phyloP scores from a whole-genome alignment of 2,329 filamentous ascomycete genomes.

The Venturiaceae sp. region DNA sequence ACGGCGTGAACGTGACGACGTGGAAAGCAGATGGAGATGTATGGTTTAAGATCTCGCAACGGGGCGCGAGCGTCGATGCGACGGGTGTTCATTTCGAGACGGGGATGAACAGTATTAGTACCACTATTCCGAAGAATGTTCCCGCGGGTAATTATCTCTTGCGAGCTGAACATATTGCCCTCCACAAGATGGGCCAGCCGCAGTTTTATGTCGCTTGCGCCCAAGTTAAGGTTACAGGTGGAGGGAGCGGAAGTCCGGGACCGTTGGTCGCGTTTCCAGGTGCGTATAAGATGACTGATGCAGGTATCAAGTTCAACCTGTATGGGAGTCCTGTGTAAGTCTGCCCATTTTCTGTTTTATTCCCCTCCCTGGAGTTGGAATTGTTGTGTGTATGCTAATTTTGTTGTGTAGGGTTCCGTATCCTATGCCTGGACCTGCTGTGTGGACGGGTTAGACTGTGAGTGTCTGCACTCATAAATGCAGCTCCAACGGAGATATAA shows the following conservation, averaged over 20 bases:
- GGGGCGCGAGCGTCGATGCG: conserved; percentile 8
- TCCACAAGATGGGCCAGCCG: conserved; percentile 30
- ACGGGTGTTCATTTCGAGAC: conserved; percentile 2
- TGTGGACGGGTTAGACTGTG: conserved; percentile 3
- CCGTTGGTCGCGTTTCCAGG: conserved; percentile 33
- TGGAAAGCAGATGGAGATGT: conserved; percentile 24
- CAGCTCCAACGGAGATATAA: too few relatives aligned
- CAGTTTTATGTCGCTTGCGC: conserved; percentile 38
- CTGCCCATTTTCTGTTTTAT: too few relatives aligned
- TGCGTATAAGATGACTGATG: conserved; percentile 24
- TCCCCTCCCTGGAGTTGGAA: not conserved
- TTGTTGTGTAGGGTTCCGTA: not conserved
- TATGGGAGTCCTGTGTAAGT: conserved; percentile 12
- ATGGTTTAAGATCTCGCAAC: conserved; percentile 25
- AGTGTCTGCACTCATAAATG: too few relatives aligned
- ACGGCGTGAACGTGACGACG: conserved; percentile 16
- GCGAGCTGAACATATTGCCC: conserved; percentile 36
- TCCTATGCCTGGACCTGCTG: conserved; percentile 6
- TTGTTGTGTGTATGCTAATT: not conserved
- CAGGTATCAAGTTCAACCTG: conserved; percentile 23
- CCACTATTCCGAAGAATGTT: conserved; percentile 27
- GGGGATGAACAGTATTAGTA: conserved; percentile 9
- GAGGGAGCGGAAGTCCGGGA: conserved; percentile 24
- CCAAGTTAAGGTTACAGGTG: conserved; percentile 32
- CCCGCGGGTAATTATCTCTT: conserved; percentile 36